Conservation (phyloP, 108 stramenopile genomes). For the Skeletonema potamos region DNA sequence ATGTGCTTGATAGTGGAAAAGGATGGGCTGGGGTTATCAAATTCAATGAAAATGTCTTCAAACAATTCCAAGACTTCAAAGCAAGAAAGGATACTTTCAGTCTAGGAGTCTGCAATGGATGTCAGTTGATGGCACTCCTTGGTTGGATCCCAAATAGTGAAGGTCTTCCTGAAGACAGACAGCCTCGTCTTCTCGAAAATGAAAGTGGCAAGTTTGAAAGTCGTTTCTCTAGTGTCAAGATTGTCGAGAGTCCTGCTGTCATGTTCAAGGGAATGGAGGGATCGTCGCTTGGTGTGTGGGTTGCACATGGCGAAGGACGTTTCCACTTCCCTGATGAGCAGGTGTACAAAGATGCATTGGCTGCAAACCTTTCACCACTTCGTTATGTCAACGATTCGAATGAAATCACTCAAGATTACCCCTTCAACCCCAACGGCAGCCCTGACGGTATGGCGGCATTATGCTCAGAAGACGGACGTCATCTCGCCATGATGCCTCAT, state of each 20-base stretch:
- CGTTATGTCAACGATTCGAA: slow-evolving; percentile 96
- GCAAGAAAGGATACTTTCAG: slow-evolving; percentile 94
- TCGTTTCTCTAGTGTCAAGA: slow-evolving; percentile 89
- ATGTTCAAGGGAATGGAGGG: slow-evolving; percentile 98
- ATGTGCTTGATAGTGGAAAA: slow-evolving; percentile 97
- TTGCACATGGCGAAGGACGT: slow-evolving; percentile 98
- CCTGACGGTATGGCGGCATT: slow-evolving; percentile 97
- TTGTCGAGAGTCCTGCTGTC: slow-evolving; percentile 77
- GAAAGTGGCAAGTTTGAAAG: slow-evolving; percentile 96
- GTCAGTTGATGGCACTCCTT: slow-evolving; percentile 98
- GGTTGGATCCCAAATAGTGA: slow-evolving; percentile 94
- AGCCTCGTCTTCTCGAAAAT: slow-evolving; percentile 97
- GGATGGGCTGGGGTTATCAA: slow-evolving; percentile 99
- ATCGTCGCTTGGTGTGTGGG: slow-evolving; percentile 96
- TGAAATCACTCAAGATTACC: slow-evolving; percentile 93
- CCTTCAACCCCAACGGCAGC: slow-evolving; percentile 99
- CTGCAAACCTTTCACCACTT: slow-evolving; percentile 81
- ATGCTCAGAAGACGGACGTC: slow-evolving; percentile 98
- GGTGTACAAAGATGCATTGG: slow-evolving; percentile 66
- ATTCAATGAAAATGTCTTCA: slow-evolving; percentile 90
- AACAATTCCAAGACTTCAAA: slow-evolving; percentile 95
- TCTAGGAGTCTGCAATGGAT: slow-evolving; percentile 99
- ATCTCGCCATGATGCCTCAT: slow-evolving; percentile 99
- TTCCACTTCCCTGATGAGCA: slow-evolving; percentile 93
- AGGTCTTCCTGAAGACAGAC: slow-evolving; percentile 77